phyloP scores from a whole-genome alignment of 805 yeast species.

The Candida quercuum region DNA sequence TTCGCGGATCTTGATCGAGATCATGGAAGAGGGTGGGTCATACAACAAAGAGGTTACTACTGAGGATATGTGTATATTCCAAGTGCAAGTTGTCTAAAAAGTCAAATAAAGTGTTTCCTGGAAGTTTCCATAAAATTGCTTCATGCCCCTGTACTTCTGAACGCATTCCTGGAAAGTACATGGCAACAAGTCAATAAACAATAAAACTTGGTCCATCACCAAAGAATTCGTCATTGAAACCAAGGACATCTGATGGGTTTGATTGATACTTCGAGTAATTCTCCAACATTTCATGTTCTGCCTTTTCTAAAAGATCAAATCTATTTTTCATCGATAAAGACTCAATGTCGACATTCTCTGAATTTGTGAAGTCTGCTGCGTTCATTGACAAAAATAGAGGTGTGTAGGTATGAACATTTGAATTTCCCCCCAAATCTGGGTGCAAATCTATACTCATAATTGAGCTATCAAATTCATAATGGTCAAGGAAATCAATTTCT shows the following conservation, averaged over 20 bases:
- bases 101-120: too few relatives aligned
- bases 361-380: neutral
- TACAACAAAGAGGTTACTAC: too few relatives aligned
- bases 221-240: slow-evolving; percentile 1
- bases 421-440: neutral
- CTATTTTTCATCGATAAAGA: neutral
- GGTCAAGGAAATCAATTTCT: slow-evolving; percentile 4
- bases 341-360: neutral
- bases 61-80: too few relatives aligned
- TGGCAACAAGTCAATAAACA: neutral
- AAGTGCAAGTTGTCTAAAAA: too few relatives aligned
- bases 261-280: slow-evolving; percentile 1
- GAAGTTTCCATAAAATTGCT: too few relatives aligned
- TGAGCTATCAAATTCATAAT: slow-evolving; percentile 9
- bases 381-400: neutral
- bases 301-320: neutral
- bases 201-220: slow-evolving; percentile 14
- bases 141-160: too few relatives aligned
- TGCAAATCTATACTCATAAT: slow-evolving; percentile 7
- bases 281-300: neutral
- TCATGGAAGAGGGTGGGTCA: too few relatives aligned
- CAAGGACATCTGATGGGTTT: slow-evolving; percentile 12
- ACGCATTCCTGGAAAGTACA: too few relatives aligned
- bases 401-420: too few relatives aligned
- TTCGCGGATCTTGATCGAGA: too few relatives aligned